Evolutionary conservation across 1,284 basidiomycete species (phyloP).

Genomic region (Sporisorium scitamineum): DNA sequence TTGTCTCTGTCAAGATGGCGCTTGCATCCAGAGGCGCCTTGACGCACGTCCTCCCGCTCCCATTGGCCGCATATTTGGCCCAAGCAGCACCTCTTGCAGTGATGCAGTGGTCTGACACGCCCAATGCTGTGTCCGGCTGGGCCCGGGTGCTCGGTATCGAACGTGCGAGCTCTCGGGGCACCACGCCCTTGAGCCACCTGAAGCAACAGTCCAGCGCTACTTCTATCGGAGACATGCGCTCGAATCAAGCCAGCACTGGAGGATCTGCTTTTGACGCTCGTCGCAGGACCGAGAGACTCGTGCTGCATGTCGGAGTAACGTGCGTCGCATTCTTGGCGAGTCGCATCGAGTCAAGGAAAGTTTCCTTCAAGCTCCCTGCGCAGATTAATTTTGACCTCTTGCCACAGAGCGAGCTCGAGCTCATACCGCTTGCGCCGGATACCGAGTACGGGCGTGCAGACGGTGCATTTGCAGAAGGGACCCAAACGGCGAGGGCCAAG

Average conservation of each 20-base stretch:
- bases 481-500: background rate
- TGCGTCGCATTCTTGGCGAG: constrained; percentile 43
- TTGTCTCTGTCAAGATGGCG: constrained; percentile 37
- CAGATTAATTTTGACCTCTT: constrained; percentile 30
- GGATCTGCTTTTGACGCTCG: constrained; percentile 5
- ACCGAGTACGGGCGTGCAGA: constrained; percentile 12
- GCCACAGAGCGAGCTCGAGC: constrained; percentile 34
- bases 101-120: constrained; percentile 52
- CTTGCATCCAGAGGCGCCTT: constrained; percentile 40
- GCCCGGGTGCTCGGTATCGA: constrained; percentile 50
- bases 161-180: constrained; percentile 25
- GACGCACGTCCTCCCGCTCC: constrained; percentile 46
- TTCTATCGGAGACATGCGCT: background rate
- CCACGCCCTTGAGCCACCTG: constrained; percentile 19
- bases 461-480: constrained; percentile 1
- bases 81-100: constrained; percentile 33
- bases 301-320: constrained; percentile 42
- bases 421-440: constrained; percentile 12
- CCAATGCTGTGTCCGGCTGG: constrained; percentile 53
- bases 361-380: constrained; percentile 26
- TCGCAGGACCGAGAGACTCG: constrained; percentile 18
- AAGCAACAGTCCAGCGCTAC: constrained; percentile 8
- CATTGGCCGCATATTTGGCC: constrained; percentile 36
- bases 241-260: background rate
- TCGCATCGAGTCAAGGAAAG: constrained; percentile 38